Evolutionary conservation across 768 basidiomycete genomes (phyloP).

Genomic region (Hypsizygus marmoreus): DNA sequence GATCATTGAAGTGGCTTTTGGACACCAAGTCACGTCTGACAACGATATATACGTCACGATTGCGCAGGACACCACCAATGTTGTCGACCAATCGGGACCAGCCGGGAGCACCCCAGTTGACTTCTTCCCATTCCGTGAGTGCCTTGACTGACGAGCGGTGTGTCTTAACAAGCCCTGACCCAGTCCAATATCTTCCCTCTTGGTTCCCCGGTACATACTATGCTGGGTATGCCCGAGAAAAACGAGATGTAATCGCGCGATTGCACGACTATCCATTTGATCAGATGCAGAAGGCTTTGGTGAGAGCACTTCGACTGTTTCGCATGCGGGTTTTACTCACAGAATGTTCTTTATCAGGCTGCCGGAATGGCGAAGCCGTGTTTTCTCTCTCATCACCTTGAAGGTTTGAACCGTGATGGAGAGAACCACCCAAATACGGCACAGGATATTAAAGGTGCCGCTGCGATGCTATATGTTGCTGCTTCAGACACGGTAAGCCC

Average conservation of each 20-base stretch:
- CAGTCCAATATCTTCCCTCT: constrained; percentile 27
- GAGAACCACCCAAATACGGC: neutral
- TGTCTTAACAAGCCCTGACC: neutral
- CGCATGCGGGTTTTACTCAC: too few species aligned
- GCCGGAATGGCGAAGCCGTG: constrained; percentile 21
- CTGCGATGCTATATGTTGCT: constrained; percentile 23
- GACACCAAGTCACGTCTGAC: constrained; percentile 29
- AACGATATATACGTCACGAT: constrained; percentile 40
- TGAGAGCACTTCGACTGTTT: constrained; percentile 15
- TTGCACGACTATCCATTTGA: constrained; percentile 32
- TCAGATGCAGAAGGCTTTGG: constrained; percentile 32
- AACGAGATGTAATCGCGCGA: constrained; percentile 10
- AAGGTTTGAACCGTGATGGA: constrained; percentile 7
- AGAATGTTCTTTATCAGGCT: constrained; percentile 10
- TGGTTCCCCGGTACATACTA: constrained; percentile 33
- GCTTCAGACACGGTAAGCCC: constrained; percentile 37
- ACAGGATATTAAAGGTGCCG: constrained; percentile 20
- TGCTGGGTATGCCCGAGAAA: constrained; percentile 16
- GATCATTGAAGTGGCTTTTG: constrained; percentile 32
- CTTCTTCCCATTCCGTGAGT: constrained; percentile 28
- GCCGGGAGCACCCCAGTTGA: constrained; percentile 20
- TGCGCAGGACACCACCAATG: constrained; percentile 30
- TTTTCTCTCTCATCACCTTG: constrained; percentile 18
- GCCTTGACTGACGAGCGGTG: neutral
- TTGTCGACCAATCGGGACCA: constrained; percentile 24